Evolutionary conservation across 163 green algal genomes (phyloP).

Genomic region (Trebouxiophyceae sp.): DNA sequence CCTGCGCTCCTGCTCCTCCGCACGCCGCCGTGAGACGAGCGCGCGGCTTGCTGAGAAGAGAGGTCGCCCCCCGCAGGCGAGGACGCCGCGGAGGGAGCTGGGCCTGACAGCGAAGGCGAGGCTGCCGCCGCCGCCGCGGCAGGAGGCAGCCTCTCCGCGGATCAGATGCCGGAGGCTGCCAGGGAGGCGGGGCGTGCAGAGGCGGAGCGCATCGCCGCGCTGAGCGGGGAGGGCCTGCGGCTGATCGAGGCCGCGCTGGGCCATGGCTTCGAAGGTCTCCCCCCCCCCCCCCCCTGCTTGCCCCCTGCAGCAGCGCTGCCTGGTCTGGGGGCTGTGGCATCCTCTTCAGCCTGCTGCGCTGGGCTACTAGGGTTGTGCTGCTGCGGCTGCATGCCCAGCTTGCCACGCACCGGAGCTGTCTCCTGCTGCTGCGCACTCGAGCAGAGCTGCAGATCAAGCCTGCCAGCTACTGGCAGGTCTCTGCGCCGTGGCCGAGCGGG

Average conservation of each 20-base stretch:
- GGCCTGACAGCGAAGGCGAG: background rate
- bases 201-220: background rate
- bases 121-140: constrained; percentile 1
- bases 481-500: too few species aligned
- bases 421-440: background rate
- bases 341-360: background rate
- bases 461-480: background rate
- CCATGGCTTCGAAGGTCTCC: background rate
- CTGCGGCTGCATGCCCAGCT: background rate
- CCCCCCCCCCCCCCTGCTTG: background rate
- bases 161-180: background rate
- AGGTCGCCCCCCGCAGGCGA: too few species aligned
- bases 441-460: background rate
- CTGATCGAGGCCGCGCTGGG: background rate
- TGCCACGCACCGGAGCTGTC: background rate
- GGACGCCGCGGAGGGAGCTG: too few species aligned
- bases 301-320: background rate
- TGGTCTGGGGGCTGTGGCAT: too few species aligned
- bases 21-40: too few species aligned
- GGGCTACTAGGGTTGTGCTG: background rate
- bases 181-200: background rate
- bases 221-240: background rate
- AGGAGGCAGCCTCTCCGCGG: background rate
- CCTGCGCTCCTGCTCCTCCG: too few species aligned
- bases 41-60: too few species aligned